A percentile compares a stretch with the other conserved stretches of the same genome.
phyloP scores from a whole-genome alignment of 2,329 filamentous ascomycete species.

The Pyricularia sp. region DNA sequence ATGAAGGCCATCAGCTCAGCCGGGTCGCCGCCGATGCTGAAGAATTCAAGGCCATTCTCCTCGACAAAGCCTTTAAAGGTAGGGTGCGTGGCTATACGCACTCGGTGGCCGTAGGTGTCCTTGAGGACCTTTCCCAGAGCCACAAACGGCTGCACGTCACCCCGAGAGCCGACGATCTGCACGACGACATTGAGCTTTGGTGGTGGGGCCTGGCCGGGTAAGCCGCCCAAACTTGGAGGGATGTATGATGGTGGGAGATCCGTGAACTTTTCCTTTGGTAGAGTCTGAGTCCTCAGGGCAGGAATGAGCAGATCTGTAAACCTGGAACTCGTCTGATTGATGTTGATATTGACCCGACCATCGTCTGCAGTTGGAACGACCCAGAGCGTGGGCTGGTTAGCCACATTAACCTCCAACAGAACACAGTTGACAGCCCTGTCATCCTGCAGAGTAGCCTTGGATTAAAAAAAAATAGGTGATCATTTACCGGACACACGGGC shows the following conservation, averaged over 20 bases:
- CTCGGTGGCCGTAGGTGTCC: constrained; percentile 62
- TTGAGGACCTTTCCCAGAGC: constrained; percentile 65
- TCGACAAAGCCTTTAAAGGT: constrained; percentile 69
- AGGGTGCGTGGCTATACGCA: constrained; percentile 71
- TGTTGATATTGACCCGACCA: constrained; percentile 71
- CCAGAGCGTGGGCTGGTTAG: not conserved
- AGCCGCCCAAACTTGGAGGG: constrained; percentile 60
- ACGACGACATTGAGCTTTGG: constrained; percentile 67
- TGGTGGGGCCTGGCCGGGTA: constrained; percentile 41
- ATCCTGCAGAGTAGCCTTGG: too few species aligned
- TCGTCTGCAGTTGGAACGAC: constrained; percentile 38
- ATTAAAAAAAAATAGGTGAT: not conserved
- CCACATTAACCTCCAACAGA: not conserved
- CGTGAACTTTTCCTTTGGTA: constrained; percentile 4
- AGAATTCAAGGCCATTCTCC: constrained; percentile 69
- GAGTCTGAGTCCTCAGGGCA: constrained; percentile 46
- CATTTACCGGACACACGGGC: constrained; percentile 45
- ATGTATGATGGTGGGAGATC: constrained; percentile 58
- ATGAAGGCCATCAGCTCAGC: constrained; percentile 81
- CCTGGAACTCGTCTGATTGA: constrained; percentile 59
- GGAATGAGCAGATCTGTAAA: constrained; percentile 60
- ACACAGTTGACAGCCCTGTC: too few species aligned
- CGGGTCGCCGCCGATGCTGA: constrained; percentile 70
- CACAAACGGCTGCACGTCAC: constrained; percentile 74
- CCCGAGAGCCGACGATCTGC: constrained; percentile 73